Evolutionary conservation across 2,329 filamentous ascomycete genomes (phyloP).

Genomic region (Sclerotinia trifoliorum): DNA sequence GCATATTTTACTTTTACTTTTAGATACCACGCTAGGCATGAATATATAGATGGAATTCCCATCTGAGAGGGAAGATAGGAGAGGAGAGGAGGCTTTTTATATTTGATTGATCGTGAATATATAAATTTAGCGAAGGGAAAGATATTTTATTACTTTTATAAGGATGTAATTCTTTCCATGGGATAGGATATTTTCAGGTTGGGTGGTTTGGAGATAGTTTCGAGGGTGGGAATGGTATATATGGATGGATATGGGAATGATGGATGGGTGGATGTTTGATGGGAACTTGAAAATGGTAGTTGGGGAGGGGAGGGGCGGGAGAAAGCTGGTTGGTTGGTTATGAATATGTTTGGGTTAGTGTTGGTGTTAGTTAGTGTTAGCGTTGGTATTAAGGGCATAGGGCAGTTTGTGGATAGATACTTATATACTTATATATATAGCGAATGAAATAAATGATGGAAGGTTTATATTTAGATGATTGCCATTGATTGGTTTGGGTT

Average conservation of each 20-base stretch:
- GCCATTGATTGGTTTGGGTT: neutral
- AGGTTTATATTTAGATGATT: neutral
- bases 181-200: neutral
- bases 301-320: neutral
- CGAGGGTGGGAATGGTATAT: neutral
- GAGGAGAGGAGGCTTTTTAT: neutral
- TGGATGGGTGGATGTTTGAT: neutral
- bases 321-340: neutral
- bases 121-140: neutral
- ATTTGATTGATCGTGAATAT: neutral
- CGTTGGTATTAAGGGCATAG: too few species aligned
- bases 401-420: neutral
- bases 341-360: neutral
- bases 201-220: slow-evolving; percentile 10
- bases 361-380: too few species aligned
- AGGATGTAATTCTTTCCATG: neutral
- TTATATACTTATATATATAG: too few species aligned
- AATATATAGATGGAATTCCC: neutral
- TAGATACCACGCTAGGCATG: slow-evolving; percentile 9
- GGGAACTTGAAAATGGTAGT: neutral
- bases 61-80: neutral
- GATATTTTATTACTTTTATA: neutral
- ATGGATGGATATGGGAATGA: neutral
- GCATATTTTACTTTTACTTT: slow-evolving; percentile 1
- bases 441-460: neutral